These are phyloP conservation scores for Friedmanniomyces simplex DNA, from an alignment of 495 filamentous ascomycete genomes.

Conservation along the genomic window DNA sequence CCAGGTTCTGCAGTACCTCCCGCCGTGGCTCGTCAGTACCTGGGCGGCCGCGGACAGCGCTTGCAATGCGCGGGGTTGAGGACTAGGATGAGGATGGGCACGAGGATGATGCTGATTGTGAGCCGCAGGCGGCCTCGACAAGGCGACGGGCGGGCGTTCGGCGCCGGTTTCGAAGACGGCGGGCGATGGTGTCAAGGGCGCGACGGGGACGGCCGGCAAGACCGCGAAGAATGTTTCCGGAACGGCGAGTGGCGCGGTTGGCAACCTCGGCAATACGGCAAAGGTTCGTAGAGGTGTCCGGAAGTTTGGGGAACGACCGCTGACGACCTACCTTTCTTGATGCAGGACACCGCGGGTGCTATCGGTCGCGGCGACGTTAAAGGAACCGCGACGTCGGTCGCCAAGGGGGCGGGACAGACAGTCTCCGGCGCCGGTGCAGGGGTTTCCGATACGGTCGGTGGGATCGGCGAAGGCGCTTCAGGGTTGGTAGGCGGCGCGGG, in stretches of 20 bases:
- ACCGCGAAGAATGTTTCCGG: constrained; percentile 9
- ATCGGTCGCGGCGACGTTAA: constrained; percentile 15
- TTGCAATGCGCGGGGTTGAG: background rate
- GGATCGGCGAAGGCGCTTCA: constrained; percentile 12
- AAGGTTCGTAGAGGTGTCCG: too few species aligned
- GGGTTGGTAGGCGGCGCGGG: constrained; percentile 15
- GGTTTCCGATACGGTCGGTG: constrained; percentile 14
- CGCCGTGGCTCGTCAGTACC: constrained; percentile 10
- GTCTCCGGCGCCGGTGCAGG: constrained; percentile 15
- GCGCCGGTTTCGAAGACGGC: constrained; percentile 16
- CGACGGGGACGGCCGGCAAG: constrained; percentile 4
- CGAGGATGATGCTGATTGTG: constrained; percentile 11
- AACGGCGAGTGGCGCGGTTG: constrained; percentile 14
- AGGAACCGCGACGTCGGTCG: constrained; percentile 14
- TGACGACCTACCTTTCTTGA: too few species aligned
- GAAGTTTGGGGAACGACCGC: too few species aligned
- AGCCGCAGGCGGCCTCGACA: constrained; percentile 14
- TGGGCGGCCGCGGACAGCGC: constrained; percentile 6
- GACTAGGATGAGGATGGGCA: background rate
- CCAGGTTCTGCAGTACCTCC: constrained; percentile 10
- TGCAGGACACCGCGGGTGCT: constrained; percentile 11
- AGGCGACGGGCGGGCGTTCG: constrained; percentile 17
- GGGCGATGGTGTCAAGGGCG: constrained; percentile 4
- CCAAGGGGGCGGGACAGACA: constrained; percentile 11
- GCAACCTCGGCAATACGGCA: constrained; percentile 20